phyloP scores from a whole-genome alignment of 2,329 filamentous ascomycete genomes.

The Aspergillus hortae region DNA sequence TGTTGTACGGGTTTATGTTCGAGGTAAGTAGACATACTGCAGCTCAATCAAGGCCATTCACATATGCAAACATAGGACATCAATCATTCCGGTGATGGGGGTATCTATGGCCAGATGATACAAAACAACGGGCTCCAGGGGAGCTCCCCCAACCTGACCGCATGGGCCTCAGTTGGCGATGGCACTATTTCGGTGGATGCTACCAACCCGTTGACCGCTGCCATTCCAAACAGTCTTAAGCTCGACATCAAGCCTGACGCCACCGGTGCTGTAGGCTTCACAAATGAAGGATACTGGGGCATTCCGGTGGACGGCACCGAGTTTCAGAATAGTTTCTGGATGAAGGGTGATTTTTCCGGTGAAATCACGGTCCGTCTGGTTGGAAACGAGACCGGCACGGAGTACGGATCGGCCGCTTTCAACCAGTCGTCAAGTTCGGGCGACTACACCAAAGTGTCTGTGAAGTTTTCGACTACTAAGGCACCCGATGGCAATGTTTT shows the following conservation, averaged over 20 bases:
- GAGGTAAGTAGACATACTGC: conserved; percentile 25
- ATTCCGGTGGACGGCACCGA: conserved; percentile 19
- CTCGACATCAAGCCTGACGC: conserved; percentile 25
- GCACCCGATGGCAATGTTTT: conserved; percentile 14
- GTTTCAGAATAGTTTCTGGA: conserved; percentile 21
- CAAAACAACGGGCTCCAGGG: conserved; percentile 68
- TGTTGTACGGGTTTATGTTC: conserved; percentile 44
- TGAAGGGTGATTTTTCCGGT: conserved; percentile 19
- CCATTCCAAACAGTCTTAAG: conserved; percentile 51
- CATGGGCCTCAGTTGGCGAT: conserved; percentile 45
- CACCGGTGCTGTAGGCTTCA: conserved; percentile 31
- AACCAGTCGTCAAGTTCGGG: conserved; percentile 10
- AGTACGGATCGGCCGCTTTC: conserved; percentile 17
- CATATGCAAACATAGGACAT: conserved; percentile 47
- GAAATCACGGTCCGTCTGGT: conserved; percentile 16
- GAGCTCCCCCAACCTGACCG: conserved; percentile 42
- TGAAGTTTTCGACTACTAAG: conserved; percentile 14
- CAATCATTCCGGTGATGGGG: conserved; percentile 68
- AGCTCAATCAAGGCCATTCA: background rate
- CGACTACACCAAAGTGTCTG: conserved; percentile 15
- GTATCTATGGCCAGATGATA: conserved; percentile 68
- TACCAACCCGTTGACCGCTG: conserved; percentile 49
- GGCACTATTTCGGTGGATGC: conserved; percentile 48
- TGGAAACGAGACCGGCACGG: conserved; percentile 13
- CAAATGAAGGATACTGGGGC: conserved; percentile 39